phyloP scores from a whole-genome alignment of 805 yeast species.

The Lipomyces orientalis region DNA sequence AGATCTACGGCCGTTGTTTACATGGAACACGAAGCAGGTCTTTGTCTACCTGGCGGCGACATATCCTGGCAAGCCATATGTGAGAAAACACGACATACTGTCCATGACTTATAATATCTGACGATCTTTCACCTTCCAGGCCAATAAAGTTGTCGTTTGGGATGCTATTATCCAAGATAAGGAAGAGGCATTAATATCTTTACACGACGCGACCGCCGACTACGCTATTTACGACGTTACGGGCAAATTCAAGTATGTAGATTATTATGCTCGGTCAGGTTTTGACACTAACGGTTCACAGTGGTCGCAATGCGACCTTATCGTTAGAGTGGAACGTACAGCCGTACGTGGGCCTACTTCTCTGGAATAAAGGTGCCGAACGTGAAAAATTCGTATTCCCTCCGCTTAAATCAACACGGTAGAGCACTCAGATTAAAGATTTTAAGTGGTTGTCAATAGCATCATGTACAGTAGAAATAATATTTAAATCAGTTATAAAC shows the following conservation, averaged over 20 bases:
- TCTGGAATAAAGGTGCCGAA: constrained; percentile 45
- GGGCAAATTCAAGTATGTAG: constrained; percentile 49
- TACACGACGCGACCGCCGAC: constrained; percentile 65
- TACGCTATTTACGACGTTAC: constrained; percentile 89
- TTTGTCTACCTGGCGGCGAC: constrained; percentile 89
- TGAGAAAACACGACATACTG: constrained; percentile 39
- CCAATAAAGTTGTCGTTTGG: constrained; percentile 81
- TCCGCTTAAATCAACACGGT: neutral
- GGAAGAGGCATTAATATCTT: constrained; percentile 62
- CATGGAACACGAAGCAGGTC: constrained; percentile 97
- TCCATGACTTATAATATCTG: neutral
- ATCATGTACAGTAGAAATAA: neutral
- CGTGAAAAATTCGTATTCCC: constrained; percentile 30
- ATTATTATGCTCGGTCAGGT: neutral
- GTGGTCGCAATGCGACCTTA: constrained; percentile 68
- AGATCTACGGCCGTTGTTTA: constrained; percentile 81
- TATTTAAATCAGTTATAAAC: too few species aligned
- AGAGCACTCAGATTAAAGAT: neutral
- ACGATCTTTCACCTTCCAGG: constrained; percentile 36
- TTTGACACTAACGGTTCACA: constrained; percentile 35
- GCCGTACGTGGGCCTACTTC: constrained; percentile 83
- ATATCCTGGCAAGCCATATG: constrained; percentile 58
- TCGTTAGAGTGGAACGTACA: constrained; percentile 89
- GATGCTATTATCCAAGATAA: constrained; percentile 72
- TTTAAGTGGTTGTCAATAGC: neutral